phyloP scores from a whole-genome alignment of 164 flowering plant genomes.

The Piper betle region DNA sequence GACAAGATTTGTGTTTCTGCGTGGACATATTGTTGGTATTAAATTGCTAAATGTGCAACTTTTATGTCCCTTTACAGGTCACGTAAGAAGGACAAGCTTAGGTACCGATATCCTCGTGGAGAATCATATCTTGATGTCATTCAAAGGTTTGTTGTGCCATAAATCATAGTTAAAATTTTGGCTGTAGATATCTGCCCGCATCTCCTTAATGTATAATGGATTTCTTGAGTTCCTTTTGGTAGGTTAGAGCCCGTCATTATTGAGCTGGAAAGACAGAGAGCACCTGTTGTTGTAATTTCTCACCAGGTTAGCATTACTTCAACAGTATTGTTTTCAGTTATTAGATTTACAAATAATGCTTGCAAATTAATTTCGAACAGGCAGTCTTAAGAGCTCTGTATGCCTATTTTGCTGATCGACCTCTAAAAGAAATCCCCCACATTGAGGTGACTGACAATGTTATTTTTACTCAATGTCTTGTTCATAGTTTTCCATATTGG shows the following conservation, averaged over 20 bases:
- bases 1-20: too few species aligned
- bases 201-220: not conserved
- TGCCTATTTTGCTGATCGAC: constrained; percentile 98
- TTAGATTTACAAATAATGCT: not conserved
- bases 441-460: constrained; percentile 53
- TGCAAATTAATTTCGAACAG: constrained; percentile 20
- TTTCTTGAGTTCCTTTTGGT: constrained; percentile 9
- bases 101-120: constrained; percentile 98
- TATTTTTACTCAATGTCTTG: too few species aligned
- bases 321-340: not conserved
- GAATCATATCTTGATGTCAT: constrained; percentile 98
- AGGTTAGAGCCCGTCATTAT: constrained; percentile 98
- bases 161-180: not conserved
- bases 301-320: constrained; percentile 53
- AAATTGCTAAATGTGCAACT: not conserved
- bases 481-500: too few species aligned
- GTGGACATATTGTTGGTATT: too few species aligned
- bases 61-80: constrained; percentile 32
- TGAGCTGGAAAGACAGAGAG: constrained; percentile 94
- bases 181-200: not conserved
- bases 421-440: constrained; percentile 89
- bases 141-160: constrained; percentile 53
- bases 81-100: constrained; percentile 88
- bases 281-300: constrained; percentile 93
- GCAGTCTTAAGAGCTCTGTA: constrained; percentile 94